Evolutionary conservation across 306 rosid species (phyloP).

Genomic region (Argentina anserina): DNA sequence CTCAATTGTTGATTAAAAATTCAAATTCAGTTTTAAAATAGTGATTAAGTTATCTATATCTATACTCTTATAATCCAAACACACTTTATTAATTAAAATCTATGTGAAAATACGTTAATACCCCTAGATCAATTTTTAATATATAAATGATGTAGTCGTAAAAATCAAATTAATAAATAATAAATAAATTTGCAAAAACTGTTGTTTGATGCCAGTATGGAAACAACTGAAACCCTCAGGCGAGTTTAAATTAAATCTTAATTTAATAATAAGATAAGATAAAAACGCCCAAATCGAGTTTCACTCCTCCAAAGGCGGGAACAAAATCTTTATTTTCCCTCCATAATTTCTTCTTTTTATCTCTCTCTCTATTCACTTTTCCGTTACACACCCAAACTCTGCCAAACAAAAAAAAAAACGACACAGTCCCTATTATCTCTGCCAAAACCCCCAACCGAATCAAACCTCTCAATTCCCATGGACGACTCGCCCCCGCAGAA

Average conservation of each 20-base stretch:
- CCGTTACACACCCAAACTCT: neutral
- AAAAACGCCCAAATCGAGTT: neutral
- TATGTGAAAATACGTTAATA: too few species aligned
- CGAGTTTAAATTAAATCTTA: neutral
- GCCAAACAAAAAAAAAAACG: neutral
- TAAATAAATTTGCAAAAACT: too few species aligned
- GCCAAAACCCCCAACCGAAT: constrained; percentile 16
- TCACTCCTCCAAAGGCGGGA: constrained; percentile 1
- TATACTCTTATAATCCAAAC: too few species aligned
- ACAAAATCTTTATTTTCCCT: neutral
- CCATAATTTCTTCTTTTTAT: neutral
- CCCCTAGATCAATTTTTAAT: too few species aligned
- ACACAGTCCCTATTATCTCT: constrained; percentile 15
- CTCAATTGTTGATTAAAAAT: too few species aligned
- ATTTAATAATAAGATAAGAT: too few species aligned
- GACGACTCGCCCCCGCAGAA: constrained; percentile 12
- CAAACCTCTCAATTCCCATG: constrained; percentile 20
- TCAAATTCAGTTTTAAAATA: too few species aligned
- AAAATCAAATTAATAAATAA: too few species aligned
- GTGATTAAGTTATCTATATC: too few species aligned
- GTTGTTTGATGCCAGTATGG: neutral
- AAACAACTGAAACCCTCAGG: neutral
- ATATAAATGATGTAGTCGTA: too few species aligned
- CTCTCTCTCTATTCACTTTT: neutral
- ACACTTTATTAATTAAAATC: too few species aligned